These are phyloP conservation scores for Cyberlindnera amylophila DNA, from an alignment of 805 yeast genomes.

Conservation along the genomic window DNA sequence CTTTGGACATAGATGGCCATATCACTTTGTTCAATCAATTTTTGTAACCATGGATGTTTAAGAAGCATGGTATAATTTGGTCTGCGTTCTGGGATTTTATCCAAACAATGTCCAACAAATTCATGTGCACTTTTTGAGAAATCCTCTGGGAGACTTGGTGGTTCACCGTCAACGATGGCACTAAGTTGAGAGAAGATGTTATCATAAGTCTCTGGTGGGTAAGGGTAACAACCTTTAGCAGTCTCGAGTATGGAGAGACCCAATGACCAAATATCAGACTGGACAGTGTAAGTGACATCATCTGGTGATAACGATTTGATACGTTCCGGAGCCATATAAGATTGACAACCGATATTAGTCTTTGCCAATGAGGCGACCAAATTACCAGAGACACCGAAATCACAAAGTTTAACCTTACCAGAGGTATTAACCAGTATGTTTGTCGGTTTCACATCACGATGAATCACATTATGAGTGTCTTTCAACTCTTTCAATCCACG, in stretches of 20 bases:
- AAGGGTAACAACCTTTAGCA: constrained; percentile 91
- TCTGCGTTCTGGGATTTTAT: constrained; percentile 75
- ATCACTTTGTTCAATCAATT: constrained; percentile 37
- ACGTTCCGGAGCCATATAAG: constrained; percentile 98
- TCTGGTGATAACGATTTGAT: constrained; percentile 73
- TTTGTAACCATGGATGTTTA: constrained; percentile 80
- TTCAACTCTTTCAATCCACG: constrained; percentile 79
- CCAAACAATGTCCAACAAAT: constrained; percentile 73
- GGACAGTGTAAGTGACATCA: constrained; percentile 82
- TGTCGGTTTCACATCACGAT: constrained; percentile 96
- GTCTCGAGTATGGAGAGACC: constrained; percentile 85
- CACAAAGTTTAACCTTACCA: constrained; percentile 91
- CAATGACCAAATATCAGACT: constrained; percentile 92
- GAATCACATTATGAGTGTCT: constrained; percentile 88
- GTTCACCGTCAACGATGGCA: constrained; percentile 95
- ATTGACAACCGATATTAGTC: constrained; percentile 96
- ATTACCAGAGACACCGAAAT: constrained; percentile 95
- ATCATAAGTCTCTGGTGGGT: constrained; percentile 88
- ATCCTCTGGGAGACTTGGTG: constrained; percentile 69
- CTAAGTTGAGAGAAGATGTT: constrained; percentile 89
- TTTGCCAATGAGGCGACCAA: constrained; percentile 91
- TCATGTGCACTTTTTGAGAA: constrained; percentile 76
- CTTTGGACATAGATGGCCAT: constrained; percentile 36
- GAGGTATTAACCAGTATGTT: constrained; percentile 76
- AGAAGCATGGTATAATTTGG: constrained; percentile 77